Evolutionary conservation across 164 flowering plant genomes (phyloP).

Genomic region (Aristolochia fimbriata): DNA sequence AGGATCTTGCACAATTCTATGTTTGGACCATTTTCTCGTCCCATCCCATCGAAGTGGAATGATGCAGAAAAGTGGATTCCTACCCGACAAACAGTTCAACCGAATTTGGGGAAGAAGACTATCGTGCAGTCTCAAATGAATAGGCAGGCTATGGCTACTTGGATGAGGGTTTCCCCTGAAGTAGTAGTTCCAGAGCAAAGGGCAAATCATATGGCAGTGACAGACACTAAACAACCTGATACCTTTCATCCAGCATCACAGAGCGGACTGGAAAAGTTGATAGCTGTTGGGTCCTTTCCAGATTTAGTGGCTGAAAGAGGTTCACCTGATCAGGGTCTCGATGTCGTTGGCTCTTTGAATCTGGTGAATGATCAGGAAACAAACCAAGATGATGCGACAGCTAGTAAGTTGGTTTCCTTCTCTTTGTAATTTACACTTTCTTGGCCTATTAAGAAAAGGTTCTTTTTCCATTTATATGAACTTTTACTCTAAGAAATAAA

Average conservation of each 20-base stretch:
- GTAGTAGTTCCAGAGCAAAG: conserved; percentile 29
- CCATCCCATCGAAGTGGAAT: conserved; percentile 85
- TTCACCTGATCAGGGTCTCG: conserved; percentile 23
- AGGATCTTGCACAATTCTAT: conserved; percentile 32
- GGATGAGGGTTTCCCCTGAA: conserved; percentile 51
- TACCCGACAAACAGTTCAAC: conserved; percentile 35
- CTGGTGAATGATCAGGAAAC: conserved; percentile 23
- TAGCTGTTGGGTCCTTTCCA: conserved; percentile 23
- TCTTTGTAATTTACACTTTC: not conserved
- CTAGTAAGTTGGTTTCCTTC: conserved; percentile 28
- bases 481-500: not conserved
- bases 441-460: no score
- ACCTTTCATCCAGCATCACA: conserved; percentile 34
- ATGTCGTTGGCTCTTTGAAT: not conserved
- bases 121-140: conserved; percentile 23
- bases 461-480: no score
- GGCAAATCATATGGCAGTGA: conserved; percentile 11
- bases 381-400: conserved; percentile 19
- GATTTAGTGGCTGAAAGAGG: conserved; percentile 17
- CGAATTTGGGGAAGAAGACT: conserved; percentile 32
- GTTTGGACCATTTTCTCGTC: conserved; percentile 38
- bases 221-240: conserved; percentile 41
- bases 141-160: conserved; percentile 25
- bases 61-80: conserved; percentile 95
- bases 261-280: conserved; percentile 37